These are phyloP conservation scores for Ganoderma meredithae DNA, from an alignment of 1,284 basidiomycete genomes.

Conservation along the genomic window DNA sequence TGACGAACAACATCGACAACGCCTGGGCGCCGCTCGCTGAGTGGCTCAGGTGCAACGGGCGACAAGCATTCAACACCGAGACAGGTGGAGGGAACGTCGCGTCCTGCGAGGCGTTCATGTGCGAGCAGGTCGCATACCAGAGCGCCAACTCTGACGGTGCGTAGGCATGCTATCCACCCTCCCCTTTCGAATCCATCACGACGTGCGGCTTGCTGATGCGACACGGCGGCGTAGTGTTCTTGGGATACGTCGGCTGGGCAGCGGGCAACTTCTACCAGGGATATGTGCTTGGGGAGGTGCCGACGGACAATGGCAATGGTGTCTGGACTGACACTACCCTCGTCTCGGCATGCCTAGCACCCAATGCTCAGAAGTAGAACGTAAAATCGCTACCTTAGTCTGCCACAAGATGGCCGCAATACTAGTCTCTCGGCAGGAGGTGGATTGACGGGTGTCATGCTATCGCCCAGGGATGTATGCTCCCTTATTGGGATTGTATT, in stretches of 20 bases:
- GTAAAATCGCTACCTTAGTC: background rate
- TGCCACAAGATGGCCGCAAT: background rate
- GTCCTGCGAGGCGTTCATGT: slow-evolving; percentile 54
- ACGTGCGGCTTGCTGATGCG: background rate
- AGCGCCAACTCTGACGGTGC: slow-evolving; percentile 58
- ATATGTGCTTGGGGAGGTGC: slow-evolving; percentile 49
- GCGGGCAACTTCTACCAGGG: slow-evolving; percentile 45
- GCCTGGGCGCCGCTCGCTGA: slow-evolving; percentile 56
- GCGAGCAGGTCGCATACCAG: slow-evolving; percentile 58
- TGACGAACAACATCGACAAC: slow-evolving; percentile 59
- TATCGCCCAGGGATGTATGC: background rate
- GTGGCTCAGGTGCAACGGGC: slow-evolving; percentile 59
- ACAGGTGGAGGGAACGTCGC: slow-evolving; percentile 65
- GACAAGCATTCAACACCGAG: slow-evolving; percentile 69
- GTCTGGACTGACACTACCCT: slow-evolving; percentile 52
- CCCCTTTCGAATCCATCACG: background rate
- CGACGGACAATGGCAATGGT: slow-evolving; percentile 41
- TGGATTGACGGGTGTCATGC: background rate
- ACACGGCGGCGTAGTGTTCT: slow-evolving; percentile 39
- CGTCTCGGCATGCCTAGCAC: slow-evolving; percentile 50
- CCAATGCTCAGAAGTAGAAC: slow-evolving; percentile 33
- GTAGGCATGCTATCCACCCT: slow-evolving; percentile 18
- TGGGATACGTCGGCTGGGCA: slow-evolving; percentile 56
- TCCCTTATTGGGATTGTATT: background rate
- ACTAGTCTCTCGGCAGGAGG: background rate